phyloP scores from a whole-genome alignment of 139 green algal species.

The Tetradesmus lagerheimii region DNA sequence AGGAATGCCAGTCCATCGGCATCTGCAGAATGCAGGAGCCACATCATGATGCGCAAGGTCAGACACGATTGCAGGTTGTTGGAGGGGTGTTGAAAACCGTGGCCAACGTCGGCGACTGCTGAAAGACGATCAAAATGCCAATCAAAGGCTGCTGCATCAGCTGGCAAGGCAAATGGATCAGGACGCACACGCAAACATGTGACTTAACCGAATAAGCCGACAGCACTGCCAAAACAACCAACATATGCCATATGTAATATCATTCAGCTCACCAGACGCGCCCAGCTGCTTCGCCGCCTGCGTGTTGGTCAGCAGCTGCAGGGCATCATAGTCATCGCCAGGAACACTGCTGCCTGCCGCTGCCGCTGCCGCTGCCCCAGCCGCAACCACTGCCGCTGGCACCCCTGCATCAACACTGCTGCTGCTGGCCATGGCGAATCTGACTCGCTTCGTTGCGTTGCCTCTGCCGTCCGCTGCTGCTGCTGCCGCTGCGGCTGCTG shows the following conservation, averaged over 20 bases:
- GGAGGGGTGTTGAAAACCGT: neutral
- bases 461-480: too few relatives aligned
- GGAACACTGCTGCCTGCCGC: neutral
- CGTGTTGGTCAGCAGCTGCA: conserved; percentile 25
- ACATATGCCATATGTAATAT: too few relatives aligned
- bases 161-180: too few relatives aligned
- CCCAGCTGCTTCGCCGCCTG: conserved; percentile 7
- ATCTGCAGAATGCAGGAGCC: neutral
- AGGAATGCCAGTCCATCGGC: conserved; percentile 36
- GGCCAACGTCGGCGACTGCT: too few relatives aligned
- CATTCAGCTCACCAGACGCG: neutral
- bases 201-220: too few relatives aligned
- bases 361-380: neutral
- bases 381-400: neutral
- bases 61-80: neutral
- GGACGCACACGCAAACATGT: too few relatives aligned
- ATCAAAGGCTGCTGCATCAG: too few relatives aligned
- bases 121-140: too few relatives aligned
- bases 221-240: neutral
- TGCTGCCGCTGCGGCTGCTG: conserved; percentile 8
- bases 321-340: conserved; percentile 5
- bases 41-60: neutral
- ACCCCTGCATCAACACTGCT: neutral
- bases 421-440: neutral
- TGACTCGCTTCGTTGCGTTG: neutral